These are phyloP conservation scores for Alternaria tenuissima DNA, from an alignment of 2,329 filamentous ascomycete species.

Conservation along the genomic window DNA sequence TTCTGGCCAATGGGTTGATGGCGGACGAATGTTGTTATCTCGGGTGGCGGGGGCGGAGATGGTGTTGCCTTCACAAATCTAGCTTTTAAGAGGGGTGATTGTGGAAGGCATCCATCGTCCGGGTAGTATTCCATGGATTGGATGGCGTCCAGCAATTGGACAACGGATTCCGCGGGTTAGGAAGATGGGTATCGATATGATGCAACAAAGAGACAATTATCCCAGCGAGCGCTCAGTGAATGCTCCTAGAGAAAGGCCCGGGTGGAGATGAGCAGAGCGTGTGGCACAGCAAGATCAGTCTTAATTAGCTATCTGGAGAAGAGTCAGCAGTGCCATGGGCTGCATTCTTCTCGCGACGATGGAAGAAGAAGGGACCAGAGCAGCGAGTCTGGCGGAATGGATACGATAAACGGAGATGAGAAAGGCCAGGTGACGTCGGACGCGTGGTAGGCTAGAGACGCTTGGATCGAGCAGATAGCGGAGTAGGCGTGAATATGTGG, in stretches of 20 bases:
- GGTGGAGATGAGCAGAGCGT: slow-evolving; percentile 27
- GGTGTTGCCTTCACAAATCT: slow-evolving; percentile 56
- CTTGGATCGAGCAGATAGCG: slow-evolving; percentile 19
- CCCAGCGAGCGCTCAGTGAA: slow-evolving; percentile 34
- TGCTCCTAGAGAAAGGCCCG: slow-evolving; percentile 24
- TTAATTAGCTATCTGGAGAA: slow-evolving; percentile 31
- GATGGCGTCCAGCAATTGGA: slow-evolving; percentile 31
- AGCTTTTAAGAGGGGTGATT: slow-evolving; percentile 53
- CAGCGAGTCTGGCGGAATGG: background rate
- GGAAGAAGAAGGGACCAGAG: background rate
- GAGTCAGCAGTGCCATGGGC: slow-evolving; percentile 37
- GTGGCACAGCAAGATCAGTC: slow-evolving; percentile 32
- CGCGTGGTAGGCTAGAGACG: slow-evolving; percentile 24
- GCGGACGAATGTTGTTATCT: slow-evolving; percentile 35
- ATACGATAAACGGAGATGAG: slow-evolving; percentile 11
- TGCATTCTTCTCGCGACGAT: slow-evolving; percentile 26
- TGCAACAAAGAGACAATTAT: slow-evolving; percentile 20
- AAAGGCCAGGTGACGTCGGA: slow-evolving; percentile 19
- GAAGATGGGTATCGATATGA: background rate
- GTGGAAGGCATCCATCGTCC: slow-evolving; percentile 59
- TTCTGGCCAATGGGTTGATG: slow-evolving; percentile 27
- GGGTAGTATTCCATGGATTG: slow-evolving; percentile 52
- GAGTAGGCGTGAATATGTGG: slow-evolving; percentile 20
- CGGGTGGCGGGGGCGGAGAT: slow-evolving; percentile 59
- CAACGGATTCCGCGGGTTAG: slow-evolving; percentile 1